phyloP scores from a whole-genome alignment of 2,329 filamentous ascomycete species.

The Microcyclosporella mali region DNA sequence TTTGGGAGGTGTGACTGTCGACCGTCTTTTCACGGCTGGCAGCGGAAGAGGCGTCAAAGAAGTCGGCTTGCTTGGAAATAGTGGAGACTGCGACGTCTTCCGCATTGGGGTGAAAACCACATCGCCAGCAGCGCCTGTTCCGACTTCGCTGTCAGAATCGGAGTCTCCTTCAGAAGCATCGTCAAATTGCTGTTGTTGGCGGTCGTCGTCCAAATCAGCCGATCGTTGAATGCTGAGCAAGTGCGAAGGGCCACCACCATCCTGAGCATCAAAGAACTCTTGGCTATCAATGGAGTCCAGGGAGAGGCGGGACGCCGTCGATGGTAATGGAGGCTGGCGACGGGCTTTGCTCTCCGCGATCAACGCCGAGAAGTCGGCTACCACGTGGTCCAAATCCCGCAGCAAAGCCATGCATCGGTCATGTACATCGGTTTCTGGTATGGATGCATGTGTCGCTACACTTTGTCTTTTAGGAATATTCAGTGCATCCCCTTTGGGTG shows the following conservation, averaged over 20 bases:
- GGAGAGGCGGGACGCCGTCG: conserved; percentile 53
- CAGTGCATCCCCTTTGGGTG: conserved; percentile 32
- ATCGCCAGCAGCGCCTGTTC: conserved; percentile 33
- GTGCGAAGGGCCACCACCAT: conserved; percentile 53
- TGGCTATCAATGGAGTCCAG: conserved; percentile 76
- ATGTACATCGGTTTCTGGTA: conserved; percentile 53
- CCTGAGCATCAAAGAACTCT: conserved; percentile 92
- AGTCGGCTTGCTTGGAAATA: conserved; percentile 73
- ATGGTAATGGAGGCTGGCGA: conserved; percentile 49
- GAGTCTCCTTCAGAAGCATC: conserved; percentile 50
- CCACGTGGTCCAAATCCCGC: conserved; percentile 74
- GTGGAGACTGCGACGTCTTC: conserved; percentile 25
- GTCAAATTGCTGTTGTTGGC: conserved; percentile 46
- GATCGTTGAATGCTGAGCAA: conserved; percentile 69
- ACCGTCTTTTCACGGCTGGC: conserved; percentile 58
- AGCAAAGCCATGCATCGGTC: conserved; percentile 80
- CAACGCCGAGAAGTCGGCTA: conserved; percentile 72
- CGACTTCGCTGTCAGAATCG: conserved; percentile 57
- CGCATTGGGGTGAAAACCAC: conserved; percentile 15
- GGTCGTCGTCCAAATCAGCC: conserved; percentile 60
- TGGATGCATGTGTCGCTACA: conserved; percentile 19
- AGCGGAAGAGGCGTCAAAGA: conserved; percentile 72
- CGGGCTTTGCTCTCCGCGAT: conserved; percentile 74
- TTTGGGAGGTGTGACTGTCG: conserved; percentile 65
- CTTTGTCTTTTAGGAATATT: conserved; percentile 31